Percentiles rank a stretch among this genome's conserved stretches.
Evolutionary conservation across 768 basidiomycete species (phyloP).

Genomic region (button mushroom (Agaricus bisporus)): DNA sequence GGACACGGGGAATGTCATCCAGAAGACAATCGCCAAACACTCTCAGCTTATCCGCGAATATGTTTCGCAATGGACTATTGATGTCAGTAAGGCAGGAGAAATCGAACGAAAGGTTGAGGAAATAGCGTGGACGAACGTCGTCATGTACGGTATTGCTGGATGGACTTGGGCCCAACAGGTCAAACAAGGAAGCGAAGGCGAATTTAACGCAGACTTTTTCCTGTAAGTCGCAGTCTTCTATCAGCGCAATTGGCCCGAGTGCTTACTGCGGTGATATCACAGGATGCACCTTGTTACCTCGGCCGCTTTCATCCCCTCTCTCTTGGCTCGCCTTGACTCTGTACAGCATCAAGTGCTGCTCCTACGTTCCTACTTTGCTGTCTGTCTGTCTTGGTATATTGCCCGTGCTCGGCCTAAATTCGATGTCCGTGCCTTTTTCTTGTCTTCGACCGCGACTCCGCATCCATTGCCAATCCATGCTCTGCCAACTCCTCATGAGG

Average conservation of each 20-base stretch:
- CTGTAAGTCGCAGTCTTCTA: constrained; percentile 31
- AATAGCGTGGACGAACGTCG: constrained; percentile 44
- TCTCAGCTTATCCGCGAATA: constrained; percentile 36
- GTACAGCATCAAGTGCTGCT: constrained; percentile 41
- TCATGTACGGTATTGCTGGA: constrained; percentile 55
- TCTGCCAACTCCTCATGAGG: constrained; percentile 20
- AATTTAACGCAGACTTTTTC: constrained; percentile 56
- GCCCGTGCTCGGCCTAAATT: constrained; percentile 48
- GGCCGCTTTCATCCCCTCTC: constrained; percentile 50
- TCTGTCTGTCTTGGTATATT: constrained; percentile 47
- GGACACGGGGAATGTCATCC: constrained; percentile 20
- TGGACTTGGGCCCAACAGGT: constrained; percentile 29
- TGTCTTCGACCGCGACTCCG: constrained; percentile 15
- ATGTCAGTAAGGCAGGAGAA: constrained; percentile 27
- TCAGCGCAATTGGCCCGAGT: not conserved
- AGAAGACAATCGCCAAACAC: constrained; percentile 27
- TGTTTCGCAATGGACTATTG: constrained; percentile 37
- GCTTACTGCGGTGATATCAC: not conserved
- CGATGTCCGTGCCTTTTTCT: constrained; percentile 45
- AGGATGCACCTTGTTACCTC: constrained; percentile 69
- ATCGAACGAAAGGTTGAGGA: constrained; percentile 58
- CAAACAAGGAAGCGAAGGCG: constrained; percentile 17
- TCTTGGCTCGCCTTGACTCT: constrained; percentile 28
- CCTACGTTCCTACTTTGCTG: constrained; percentile 53
- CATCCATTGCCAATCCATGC: constrained; percentile 12